Evolutionary conservation across 768 basidiomycete species (phyloP), one percentile per base, ranked within the genome.

Genomic region (Tylopilus sp.): DNA sequence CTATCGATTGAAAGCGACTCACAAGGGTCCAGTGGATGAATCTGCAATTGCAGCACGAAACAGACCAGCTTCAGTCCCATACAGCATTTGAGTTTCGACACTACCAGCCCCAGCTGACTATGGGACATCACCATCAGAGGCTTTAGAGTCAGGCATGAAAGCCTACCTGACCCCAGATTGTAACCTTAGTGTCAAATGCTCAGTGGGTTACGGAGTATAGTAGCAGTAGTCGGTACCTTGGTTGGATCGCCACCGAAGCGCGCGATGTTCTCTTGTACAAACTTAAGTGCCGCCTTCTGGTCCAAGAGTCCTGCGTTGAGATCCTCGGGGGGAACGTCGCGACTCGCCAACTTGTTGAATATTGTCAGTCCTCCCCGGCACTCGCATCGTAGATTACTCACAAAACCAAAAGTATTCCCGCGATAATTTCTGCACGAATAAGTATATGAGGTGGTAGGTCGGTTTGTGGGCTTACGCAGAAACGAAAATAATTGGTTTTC

Each of bases 241-340:
- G 67, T 56, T 14, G 79, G 78, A 65, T 86, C 80, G 1, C 86
- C 86, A 13, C 85, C 85, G 60, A 88, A 88, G 3, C 76, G 75
- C 4, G 71, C 76, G 17, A 87, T 81, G 58, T 89, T 85, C n/a
- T 83, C 71, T 55, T 85, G 78, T 1, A 88, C 69, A 65, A 86
- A 89, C 16, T 70, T 58, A 0, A 90, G 66, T 0, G 84, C 84
- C 29, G 74, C 70, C 1, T 75, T 70, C 65, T 87, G 84, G 63
- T 89, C 87, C 30, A 70, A 71, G 16, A 87, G 67, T 14, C 85
- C 85, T 3, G 76, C 75, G 55, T 86, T 86, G 25, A 84, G 68
- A 55, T 83, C 79, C 55, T 78, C 62, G 0, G 78, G 66, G 1
- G 71, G 66, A 7, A 81, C 72, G 48, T 71, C 65, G 1, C 66